Evolutionary conservation across 176 grass and related monocot genomes (phyloP), one percentile per base, ranked within the genome.

Genomic region (Musa schizocarpa): DNA sequence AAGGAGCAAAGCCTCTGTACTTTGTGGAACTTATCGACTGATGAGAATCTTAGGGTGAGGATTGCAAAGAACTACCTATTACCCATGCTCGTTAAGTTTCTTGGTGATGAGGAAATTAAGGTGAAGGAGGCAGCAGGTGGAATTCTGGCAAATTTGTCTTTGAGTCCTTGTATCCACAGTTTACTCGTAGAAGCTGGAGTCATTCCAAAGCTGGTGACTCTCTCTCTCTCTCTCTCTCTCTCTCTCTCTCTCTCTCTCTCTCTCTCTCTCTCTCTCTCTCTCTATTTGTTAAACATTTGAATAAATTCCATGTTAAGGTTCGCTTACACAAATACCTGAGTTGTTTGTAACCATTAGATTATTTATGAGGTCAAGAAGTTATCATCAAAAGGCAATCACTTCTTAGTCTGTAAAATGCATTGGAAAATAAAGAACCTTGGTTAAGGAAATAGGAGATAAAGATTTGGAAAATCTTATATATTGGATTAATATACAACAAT

Each of bases 21-120:
- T 5, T 75, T 92, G 71, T 92, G 90, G 90, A 92, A 86, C 69
- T 89, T 92, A 51, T 92, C 90, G 76, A 80, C 73, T 14, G 86
- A 89, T 75, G 82, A 89, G 52, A 84, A 80, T 11, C 78, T 71
- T 59, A 86, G 86, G 13, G 27, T 52, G 56, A 89, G 86, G 21
- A 86, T 92, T 89, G 61, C 85, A 49, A 74, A 74, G 50, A 83
- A 63, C 73, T 84, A 75, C 78, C 16, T 86, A 17, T 82, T 92
- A 76, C 79, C 66, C 71, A 64, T 54, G 55, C 65, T 89, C 63
- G 68, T 86, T 80, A 84, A 74, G 26, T 86, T 86, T 77, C 76
- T 92, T 72, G 86, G 86, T 84, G 90, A 89, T 64, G 81, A 84
- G 63, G 86, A 84, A 71, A 82, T 88, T 68, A 84, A 82, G 81